Conservation (phyloP, 495 filamentous ascomycete genomes). For the Penicillium canariense region DNA sequence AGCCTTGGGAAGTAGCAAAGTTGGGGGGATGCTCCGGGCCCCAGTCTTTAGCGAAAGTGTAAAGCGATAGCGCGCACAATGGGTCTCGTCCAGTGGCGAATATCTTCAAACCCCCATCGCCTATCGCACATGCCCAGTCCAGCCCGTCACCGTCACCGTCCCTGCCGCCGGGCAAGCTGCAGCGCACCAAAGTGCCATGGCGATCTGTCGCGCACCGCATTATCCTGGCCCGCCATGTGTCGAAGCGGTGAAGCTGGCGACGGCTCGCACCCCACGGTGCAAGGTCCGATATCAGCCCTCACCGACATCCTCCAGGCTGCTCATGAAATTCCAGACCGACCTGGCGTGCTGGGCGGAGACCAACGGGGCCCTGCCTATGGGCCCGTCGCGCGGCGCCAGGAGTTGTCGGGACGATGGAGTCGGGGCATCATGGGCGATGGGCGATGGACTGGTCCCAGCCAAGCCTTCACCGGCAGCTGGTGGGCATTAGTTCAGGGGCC, state of each 20-base stretch:
- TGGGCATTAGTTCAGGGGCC: constrained; percentile 30
- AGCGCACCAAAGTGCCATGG: neutral
- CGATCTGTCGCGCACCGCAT: neutral
- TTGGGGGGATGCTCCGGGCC: constrained; percentile 15
- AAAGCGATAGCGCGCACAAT: constrained; percentile 30
- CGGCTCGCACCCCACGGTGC: neutral
- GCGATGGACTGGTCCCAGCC: constrained; percentile 4
- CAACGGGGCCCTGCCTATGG: neutral
- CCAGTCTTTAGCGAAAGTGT: constrained; percentile 32
- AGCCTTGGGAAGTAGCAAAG: constrained; percentile 4
- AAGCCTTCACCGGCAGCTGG: constrained; percentile 18
- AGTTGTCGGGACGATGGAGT: constrained; percentile 31
- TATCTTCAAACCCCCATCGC: neutral
- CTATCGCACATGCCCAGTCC: no score
- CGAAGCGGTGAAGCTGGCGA: constrained; percentile 20
- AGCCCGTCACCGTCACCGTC: neutral
- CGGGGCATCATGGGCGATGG: no score
- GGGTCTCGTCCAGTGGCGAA: neutral
- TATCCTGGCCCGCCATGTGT: constrained; percentile 3
- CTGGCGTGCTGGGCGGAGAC: constrained; percentile 14
- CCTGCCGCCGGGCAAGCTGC: neutral
- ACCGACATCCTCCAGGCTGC: constrained; percentile 19
- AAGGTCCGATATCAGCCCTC: constrained; percentile 4
- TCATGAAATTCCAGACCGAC: constrained; percentile 26
- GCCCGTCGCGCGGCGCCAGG: constrained; percentile 1